Base-by-base conservation (phyloP, 495 filamentous ascomycete species). In the Lepidopterella palustris region DNA sequence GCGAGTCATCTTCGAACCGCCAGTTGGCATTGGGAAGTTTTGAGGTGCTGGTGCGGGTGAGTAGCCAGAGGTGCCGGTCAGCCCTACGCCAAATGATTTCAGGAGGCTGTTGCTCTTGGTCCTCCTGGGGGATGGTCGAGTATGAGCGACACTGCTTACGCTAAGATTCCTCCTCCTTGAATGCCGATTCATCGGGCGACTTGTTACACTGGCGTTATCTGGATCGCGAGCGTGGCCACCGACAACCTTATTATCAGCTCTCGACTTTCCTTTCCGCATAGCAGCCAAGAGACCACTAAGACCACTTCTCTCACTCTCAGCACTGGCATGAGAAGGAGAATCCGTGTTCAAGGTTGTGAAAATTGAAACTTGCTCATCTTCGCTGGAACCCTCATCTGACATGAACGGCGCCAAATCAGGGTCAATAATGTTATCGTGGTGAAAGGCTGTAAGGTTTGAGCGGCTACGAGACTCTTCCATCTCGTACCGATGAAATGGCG, bases 381-480 rank as follows among this genome's bases (percentile, higher is more conserved):
- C 93, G 67, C 88, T 97, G 1, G 89, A 92, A 21, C 85, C 90
- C 65, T 91, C 87, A 71, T 99, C 95, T 18, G 93, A 97, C 77
- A 97, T 86, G 74, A 92, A 97, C 26, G 90, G 89, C 1, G 91
- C 92, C 15, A 97, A 77, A 66, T 97, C 95, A 3, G 95, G 92
- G 67, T 99, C 95, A 68, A 97, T 97, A 63, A 99, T 96, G 66
- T 89, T 97, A 69, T 99, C 95, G 64, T 90, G 90, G 68, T 97
- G 95, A 65, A 98, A 97, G 26, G 92, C 90, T 31, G 92, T 86
- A 6, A 96, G 78, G 13, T 83, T 81, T n/a, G 82, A 77, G 55
- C 84, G 84, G 51, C 77, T 79, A 18, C 76, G 72, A 26, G 82
- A 75, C 50, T 96, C 88, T 54, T 85, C 84, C 20, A 64, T 71